These are phyloP conservation scores for Eustoma russellianum DNA, from an alignment of 257 asterid species.

Conservation along the genomic window DNA sequence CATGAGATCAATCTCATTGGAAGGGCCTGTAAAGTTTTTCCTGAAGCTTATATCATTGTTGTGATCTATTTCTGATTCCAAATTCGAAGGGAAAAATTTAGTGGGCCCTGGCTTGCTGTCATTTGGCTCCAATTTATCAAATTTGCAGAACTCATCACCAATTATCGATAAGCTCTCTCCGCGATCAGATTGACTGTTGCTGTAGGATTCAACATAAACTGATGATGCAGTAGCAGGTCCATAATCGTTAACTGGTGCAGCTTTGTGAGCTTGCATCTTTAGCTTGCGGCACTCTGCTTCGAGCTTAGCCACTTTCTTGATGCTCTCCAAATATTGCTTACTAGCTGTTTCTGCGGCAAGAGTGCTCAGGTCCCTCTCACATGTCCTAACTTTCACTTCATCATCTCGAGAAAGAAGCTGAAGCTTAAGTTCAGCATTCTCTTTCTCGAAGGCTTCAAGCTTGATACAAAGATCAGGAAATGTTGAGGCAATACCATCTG, in stretches of 20 bases:
- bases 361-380: constrained; percentile 54
- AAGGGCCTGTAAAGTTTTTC: constrained; percentile 26
- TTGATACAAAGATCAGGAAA: constrained; percentile 33
- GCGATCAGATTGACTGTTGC: constrained; percentile 52
- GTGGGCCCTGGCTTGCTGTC: constrained; percentile 16
- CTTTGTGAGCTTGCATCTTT: constrained; percentile 38
- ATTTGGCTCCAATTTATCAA: constrained; percentile 25
- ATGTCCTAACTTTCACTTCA: constrained; percentile 33
- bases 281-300: constrained; percentile 79
- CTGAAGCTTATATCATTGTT: constrained; percentile 22
- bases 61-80: constrained; percentile 19
- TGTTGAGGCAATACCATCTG: constrained; percentile 25
- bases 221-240: constrained; percentile 41
- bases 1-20: constrained; percentile 63
- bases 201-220: constrained; percentile 38
- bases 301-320: constrained; percentile 50
- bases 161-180: constrained; percentile 34
- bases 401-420: constrained; percentile 37
- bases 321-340: constrained; percentile 62
- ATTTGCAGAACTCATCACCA: constrained; percentile 24
- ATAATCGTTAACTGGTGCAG: constrained; percentile 23
- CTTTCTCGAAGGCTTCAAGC: constrained; percentile 56
- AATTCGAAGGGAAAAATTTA: constrained; percentile 13
- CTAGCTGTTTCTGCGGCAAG: constrained; percentile 76
- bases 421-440: constrained; percentile 45